phyloP scores from a whole-genome alignment of 1,284 basidiomycete species.

The Sanguinoderma infundibulare region DNA sequence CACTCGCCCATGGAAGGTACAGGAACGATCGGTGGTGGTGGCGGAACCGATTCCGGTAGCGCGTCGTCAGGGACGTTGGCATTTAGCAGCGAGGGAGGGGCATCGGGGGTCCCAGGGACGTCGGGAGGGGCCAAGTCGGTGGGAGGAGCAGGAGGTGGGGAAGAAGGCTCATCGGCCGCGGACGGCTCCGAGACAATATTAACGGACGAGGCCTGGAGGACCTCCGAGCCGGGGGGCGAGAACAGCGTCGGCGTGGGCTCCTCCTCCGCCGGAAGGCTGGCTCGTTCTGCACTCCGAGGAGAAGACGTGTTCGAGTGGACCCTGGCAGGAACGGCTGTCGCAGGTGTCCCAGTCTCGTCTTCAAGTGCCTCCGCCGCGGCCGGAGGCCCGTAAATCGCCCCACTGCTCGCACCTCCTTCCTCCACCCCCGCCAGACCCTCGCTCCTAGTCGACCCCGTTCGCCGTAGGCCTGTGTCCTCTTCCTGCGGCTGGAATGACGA shows the following conservation, averaged over 20 bases:
- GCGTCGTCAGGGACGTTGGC: neutral
- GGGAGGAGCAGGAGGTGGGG: neutral
- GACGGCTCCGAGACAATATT: neutral
- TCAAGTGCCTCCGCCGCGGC: neutral
- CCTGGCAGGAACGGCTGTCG: neutral
- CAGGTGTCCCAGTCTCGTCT: neutral
- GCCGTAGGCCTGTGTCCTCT: neutral
- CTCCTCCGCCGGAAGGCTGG: neutral
- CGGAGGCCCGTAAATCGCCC: neutral
- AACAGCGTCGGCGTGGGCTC: neutral
- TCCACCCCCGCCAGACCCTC: neutral
- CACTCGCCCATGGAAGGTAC: slow-evolving; percentile 5
- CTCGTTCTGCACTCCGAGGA: neutral
- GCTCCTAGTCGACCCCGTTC: neutral
- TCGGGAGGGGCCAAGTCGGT: neutral
- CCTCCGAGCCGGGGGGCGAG: neutral
- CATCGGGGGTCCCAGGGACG: neutral
- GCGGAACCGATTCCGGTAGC: neutral
- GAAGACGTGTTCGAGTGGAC: neutral
- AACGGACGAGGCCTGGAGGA: neutral
- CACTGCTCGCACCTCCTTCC: neutral
- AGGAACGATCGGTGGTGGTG: slow-evolving; percentile 5
- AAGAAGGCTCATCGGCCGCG: neutral
- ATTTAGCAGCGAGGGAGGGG: neutral
- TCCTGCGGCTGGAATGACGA: neutral